These are phyloP conservation scores for Colletotrichum aenigma DNA, from an alignment of 2,329 filamentous ascomycete genomes.

Conservation along the genomic window DNA sequence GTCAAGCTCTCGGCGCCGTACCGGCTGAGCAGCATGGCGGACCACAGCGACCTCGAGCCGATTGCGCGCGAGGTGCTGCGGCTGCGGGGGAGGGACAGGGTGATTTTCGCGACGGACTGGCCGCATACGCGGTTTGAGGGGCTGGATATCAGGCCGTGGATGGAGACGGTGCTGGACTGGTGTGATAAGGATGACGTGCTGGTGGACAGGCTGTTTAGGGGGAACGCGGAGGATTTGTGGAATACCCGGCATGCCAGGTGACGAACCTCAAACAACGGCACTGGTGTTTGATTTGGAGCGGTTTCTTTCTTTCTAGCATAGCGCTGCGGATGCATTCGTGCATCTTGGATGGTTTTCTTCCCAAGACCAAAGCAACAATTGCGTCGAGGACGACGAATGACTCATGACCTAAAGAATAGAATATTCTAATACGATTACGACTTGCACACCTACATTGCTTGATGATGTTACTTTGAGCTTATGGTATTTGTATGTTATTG, in stretches of 20 bases:
- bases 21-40: conserved; percentile 49
- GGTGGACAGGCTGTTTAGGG: conserved; percentile 55
- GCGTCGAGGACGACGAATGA: conserved; percentile 1
- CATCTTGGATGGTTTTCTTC: neutral
- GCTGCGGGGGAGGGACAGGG: conserved; percentile 41
- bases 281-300: neutral
- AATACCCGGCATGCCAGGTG: neutral
- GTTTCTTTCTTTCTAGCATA: neutral
- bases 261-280: neutral
- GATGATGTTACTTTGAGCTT: too few species aligned
- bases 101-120: conserved; percentile 68
- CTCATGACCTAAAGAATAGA: neutral
- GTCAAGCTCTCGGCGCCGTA: conserved; percentile 66
- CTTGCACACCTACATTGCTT: too few species aligned
- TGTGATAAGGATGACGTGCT: conserved; percentile 49
- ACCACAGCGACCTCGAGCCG: conserved; percentile 49
- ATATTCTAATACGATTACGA: neutral
- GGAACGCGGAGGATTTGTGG: conserved; percentile 59
- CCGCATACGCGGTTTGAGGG: conserved; percentile 66
- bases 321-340: neutral
- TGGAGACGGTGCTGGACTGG: conserved; percentile 57
- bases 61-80: conserved; percentile 54
- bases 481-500: neutral
- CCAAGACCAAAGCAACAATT: neutral
- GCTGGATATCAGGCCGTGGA: conserved; percentile 58